These are phyloP conservation scores for Solanum stenotomum DNA, from an alignment of 257 asterid genomes.

Conservation along the genomic window DNA sequence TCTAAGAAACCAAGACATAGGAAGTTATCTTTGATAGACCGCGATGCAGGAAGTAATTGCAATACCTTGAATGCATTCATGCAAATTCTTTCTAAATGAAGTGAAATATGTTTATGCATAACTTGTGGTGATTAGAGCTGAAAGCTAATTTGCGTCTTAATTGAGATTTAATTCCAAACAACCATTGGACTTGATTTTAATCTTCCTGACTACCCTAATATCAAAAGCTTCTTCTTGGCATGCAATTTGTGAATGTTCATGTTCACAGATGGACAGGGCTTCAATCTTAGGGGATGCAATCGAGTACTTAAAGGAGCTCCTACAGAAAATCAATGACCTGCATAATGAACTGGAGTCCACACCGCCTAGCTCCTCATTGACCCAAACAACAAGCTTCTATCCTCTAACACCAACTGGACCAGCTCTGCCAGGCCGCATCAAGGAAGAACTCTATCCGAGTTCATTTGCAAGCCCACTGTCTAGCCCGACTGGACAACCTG, in stretches of 20 bases:
- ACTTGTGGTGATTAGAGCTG: too few species aligned
- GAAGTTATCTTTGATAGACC: neutral
- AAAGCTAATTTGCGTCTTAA: neutral
- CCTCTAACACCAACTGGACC: slow-evolving; percentile 70
- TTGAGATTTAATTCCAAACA: neutral
- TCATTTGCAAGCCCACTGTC: slow-evolving; percentile 69
- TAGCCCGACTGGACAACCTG: slow-evolving; percentile 82
- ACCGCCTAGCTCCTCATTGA: slow-evolving; percentile 43
- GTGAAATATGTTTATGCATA: too few species aligned
- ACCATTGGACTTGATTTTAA: neutral
- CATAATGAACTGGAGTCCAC: slow-evolving; percentile 75
- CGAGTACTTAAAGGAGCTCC: slow-evolving; percentile 73
- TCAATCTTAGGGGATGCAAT: slow-evolving; percentile 88
- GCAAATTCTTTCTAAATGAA: too few species aligned
- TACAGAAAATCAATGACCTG: slow-evolving; percentile 78
- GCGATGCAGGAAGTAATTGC: neutral
- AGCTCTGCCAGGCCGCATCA: slow-evolving; percentile 47
- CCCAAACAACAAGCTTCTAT: slow-evolving; percentile 52
- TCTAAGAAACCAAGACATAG: neutral
- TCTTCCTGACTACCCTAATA: neutral
- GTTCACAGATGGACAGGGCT: slow-evolving; percentile 81
- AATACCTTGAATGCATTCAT: too few species aligned
- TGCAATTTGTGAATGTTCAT: neutral
- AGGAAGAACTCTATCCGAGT: slow-evolving; percentile 67
- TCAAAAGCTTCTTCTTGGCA: neutral